Base-by-base conservation (phyloP, 352 stramenopile genomes). In the Globisporangium rhizosaccharum region DNA sequence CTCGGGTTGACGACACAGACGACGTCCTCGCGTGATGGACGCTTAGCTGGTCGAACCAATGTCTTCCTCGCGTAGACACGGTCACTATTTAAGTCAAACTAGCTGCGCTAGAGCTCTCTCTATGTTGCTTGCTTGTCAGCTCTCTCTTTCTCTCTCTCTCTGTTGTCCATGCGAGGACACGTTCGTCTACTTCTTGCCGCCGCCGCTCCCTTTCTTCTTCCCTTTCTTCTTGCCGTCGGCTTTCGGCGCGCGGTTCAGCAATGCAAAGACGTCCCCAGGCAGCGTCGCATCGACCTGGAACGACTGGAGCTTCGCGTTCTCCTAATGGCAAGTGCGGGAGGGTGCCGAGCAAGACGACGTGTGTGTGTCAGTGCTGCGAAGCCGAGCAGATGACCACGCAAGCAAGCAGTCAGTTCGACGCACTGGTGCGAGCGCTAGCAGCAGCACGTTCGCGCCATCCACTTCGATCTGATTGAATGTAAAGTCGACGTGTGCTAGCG, bases 241-340 rank as follows among this genome's bases (percentile, higher is more conserved):
- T 49, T 89, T 90, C 18, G 77, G 69, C 12, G 79, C 69, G 28
- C 81, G 79, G 60, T 94, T 88, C 11, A 94, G 72, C 51, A 83
- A 70, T n/a, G 68, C 59, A 41, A 94, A 94, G 10, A 94, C 50
- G 20, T 90, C 76, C 9, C 68, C 69, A 3, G 82, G 84, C 20
- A 92, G 70, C 20, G 82, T 90, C 10, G 84, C 68, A 25, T 93
- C 84, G 2, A 93, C 84, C 61, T 86, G 71, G 60, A 93, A 93
- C 2, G 73, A 88, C 51, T 78, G 62, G 30, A 91, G 53, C 61
- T 90, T 89, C 39, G 57, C 44, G 54, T 88, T 88, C 26, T 85
- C 77, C 71, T 80, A 45, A 4, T 18, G 17, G 23, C 39, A 17
- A 10, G 39, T n/a, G 39, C 6, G 11, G 39, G 37, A 15, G 37